Evolutionary conservation across 2,329 filamentous ascomycete genomes (phyloP).

Genomic region (Hymenoscyphus fructigenus): DNA sequence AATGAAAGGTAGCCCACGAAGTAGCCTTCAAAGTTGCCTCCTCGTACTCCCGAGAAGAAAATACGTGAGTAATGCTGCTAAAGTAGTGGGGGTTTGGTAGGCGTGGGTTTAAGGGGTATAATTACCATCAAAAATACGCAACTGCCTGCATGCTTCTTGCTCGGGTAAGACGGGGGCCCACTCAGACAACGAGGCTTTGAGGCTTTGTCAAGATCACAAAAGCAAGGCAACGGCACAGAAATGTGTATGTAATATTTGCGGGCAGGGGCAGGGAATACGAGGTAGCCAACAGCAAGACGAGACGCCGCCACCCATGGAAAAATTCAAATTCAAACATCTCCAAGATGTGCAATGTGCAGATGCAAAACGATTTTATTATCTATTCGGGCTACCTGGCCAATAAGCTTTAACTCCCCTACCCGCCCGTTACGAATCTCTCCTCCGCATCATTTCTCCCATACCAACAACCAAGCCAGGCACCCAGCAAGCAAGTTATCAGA

Average conservation of each 20-base stretch:
- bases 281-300: not conserved
- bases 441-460: not conserved
- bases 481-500: not conserved
- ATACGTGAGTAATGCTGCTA: no score
- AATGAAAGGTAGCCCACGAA: not conserved
- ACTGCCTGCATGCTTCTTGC: not conserved
- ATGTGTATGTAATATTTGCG: not conserved
- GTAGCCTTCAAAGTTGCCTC: no score
- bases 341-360: not conserved
- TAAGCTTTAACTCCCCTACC: not conserved
- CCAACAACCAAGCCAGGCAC: not conserved
- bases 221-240: constrained; percentile 2
- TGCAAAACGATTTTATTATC: not conserved
- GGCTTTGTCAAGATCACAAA: constrained; percentile 1
- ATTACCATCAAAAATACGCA: no score
- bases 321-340: not conserved
- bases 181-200: not conserved
- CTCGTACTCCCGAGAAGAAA: no score
- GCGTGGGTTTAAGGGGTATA: no score
- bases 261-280: constrained; percentile 1
- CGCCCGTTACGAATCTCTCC: not conserved
- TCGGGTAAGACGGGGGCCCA: constrained; percentile 3
- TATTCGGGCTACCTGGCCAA: not conserved
- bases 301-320: not conserved
- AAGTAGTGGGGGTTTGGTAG: no score